Evolutionary conservation across 768 basidiomycete species (phyloP), one percentile per base, ranked within the genome.

Genomic region (Mycena vulgaris): DNA sequence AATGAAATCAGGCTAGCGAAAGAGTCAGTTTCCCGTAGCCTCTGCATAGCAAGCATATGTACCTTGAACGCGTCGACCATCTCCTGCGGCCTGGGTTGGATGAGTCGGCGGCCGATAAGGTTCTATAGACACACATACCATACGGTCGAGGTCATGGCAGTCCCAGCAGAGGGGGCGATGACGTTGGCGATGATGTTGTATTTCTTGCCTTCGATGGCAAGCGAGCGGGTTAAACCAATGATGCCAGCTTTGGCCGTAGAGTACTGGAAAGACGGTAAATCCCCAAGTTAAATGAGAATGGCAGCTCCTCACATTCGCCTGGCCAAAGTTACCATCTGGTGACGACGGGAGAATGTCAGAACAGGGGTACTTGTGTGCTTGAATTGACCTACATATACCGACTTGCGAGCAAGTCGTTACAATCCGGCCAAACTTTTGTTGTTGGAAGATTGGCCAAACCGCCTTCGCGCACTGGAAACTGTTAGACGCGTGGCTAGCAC

Each of bases 361-460:
- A 10, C 23, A 58, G 25, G 28, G 40, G 56, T 33, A 17, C 19
- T 52, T 47, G 37, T 13, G 39, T 42, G 30, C 31, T 35, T 51
- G 33, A 11, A 65, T 25, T 19, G 21, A 87, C 94, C 76, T 76
- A 96, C 95, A 96, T 61, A 99, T 91, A 68, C 97, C 97, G 57
- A 95, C 95, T 78, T 92, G 92, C 2, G 96, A 98, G 68, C 90
- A 89, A n/a, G 96, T 98, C 33, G 94, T 97, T 60, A 99, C 89
- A 76, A 99, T 96, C 49, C 98, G 91, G 31, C 98, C 98, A 78
- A 92, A 98, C 81, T 95, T 96, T 79, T 99, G 97, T 83, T 96
- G 93, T 81, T 94, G 93, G 89, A 99, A 98, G 74, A 95, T 84
- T 0, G 97, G 96, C 98, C 98, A 99, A 28, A 95, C 93, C 7